phyloP scores from a whole-genome alignment of 176 grass and related monocot species.

The Oryza glaberrima region DNA sequence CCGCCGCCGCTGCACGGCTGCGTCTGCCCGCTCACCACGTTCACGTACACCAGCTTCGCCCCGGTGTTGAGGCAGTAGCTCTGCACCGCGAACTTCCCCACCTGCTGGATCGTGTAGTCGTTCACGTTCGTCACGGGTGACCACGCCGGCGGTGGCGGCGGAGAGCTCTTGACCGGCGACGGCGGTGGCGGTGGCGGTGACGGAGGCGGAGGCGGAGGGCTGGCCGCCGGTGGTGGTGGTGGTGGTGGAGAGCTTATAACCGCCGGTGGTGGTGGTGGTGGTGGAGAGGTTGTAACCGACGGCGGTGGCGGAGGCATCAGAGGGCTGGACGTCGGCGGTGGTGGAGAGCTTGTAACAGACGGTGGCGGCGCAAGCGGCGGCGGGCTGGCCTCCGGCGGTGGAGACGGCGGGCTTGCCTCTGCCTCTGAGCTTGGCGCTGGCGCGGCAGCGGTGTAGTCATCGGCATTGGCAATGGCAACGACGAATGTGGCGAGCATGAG shows the following conservation, averaged over 20 bases:
- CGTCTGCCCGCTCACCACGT: slow-evolving; percentile 33
- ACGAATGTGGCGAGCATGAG: neutral
- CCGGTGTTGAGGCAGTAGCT: neutral
- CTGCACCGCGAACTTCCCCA: slow-evolving; percentile 44
- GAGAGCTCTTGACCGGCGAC: neutral
- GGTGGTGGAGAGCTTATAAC: no score
- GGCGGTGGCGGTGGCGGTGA: neutral
- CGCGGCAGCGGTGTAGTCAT: neutral
- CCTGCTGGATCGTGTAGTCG: slow-evolving; percentile 4
- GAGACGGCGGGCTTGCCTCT: neutral
- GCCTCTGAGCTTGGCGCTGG: neutral
- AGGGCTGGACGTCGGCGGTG: neutral
- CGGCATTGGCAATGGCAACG: neutral
- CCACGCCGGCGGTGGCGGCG: slow-evolving; percentile 1
- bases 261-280: neutral
- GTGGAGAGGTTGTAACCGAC: neutral
- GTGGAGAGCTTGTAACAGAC: no score
- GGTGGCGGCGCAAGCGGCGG: neutral
- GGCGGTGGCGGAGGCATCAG: neutral
- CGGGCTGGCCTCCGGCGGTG: neutral
- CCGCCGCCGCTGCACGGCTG: slow-evolving; percentile 43
- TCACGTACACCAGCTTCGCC: neutral
- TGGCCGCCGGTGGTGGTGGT: neutral
- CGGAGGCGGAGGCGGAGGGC: neutral
- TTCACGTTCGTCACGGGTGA: slow-evolving; percentile 39